Evolutionary conservation across 2,329 filamentous ascomycete species (phyloP).

Genomic region (Amesomyces nigricolor): DNA sequence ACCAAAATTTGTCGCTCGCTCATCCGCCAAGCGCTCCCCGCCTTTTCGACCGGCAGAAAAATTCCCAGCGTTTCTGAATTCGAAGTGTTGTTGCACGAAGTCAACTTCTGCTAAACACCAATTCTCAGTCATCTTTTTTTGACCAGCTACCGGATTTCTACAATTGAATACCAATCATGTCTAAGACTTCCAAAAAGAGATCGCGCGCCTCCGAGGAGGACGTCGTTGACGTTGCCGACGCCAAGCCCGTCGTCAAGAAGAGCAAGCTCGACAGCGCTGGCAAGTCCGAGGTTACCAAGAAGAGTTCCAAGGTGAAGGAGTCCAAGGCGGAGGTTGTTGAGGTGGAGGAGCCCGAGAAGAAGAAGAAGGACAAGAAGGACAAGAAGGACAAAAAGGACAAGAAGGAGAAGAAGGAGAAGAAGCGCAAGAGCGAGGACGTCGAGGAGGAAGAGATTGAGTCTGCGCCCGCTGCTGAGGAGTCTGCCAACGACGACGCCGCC

Average conservation of each 20-base stretch:
- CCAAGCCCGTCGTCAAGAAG: slow-evolving; percentile 24
- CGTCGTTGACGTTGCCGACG: slow-evolving; percentile 19
- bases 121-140: not conserved
- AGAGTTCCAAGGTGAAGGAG: slow-evolving; percentile 20
- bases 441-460: slow-evolving; percentile 1
- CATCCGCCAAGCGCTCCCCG: slow-evolving; percentile 9
- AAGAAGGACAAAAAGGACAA: slow-evolving; percentile 29
- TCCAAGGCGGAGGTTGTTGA: not conserved
- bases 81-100: not conserved
- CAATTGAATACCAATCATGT: slow-evolving; percentile 14
- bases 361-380: slow-evolving; percentile 27
- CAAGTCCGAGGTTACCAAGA: slow-evolving; percentile 26
- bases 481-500: slow-evolving; percentile 11
- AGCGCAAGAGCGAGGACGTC: slow-evolving; percentile 24
- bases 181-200: slow-evolving; percentile 26
- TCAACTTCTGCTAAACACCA: not conserved
- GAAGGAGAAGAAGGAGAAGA: slow-evolving; percentile 31
- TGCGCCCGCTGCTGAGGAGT: not conserved
- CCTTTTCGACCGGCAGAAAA: slow-evolving; percentile 23
- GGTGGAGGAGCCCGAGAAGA: not conserved
- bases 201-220: slow-evolving; percentile 24
- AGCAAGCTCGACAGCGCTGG: slow-evolving; percentile 28
- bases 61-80: slow-evolving; percentile 5
- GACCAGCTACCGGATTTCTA: not conserved
- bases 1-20: not conserved